Conservation (phyloP, 768 basidiomycete species). For the Hortiboletus flavorubellus region DNA sequence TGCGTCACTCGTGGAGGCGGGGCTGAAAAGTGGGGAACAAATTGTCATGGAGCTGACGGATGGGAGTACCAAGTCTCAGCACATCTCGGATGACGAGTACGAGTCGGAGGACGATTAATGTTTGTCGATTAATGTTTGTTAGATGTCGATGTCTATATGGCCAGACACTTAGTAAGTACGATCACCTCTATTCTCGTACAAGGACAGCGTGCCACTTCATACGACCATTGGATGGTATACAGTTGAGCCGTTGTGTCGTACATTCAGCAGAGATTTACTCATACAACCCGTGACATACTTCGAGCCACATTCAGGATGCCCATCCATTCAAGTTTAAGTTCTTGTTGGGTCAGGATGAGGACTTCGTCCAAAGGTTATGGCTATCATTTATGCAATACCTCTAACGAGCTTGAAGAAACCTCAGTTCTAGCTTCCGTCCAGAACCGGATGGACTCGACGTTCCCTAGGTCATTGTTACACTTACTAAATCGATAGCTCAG, state of each 20-base stretch:
- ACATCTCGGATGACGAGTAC: conserved; percentile 51
- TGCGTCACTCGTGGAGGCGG: conserved; percentile 41
- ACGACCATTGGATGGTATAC: too few relatives aligned
- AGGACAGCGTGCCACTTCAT: too few relatives aligned
- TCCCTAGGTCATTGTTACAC: background rate
- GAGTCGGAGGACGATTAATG: conserved; percentile 46
- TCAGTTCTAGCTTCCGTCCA: background rate
- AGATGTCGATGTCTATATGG: background rate
- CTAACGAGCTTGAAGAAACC: background rate
- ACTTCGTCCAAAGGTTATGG: too few relatives aligned
- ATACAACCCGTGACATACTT: background rate
- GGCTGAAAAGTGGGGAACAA: conserved; percentile 56
- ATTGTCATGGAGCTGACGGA: conserved; percentile 55
- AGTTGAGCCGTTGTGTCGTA: background rate
- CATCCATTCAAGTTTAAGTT: background rate
- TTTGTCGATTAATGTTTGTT: conserved; percentile 22
- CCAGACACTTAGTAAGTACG: background rate
- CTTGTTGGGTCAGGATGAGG: background rate
- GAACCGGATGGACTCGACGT: too few relatives aligned
- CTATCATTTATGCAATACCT: too few relatives aligned
- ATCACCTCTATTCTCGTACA: background rate
- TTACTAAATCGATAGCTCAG: conserved; percentile 16
- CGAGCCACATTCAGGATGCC: too few relatives aligned
- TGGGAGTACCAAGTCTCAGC: conserved; percentile 13
- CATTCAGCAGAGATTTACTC: too few relatives aligned